These are phyloP conservation scores for Trametes cubensis DNA, from an alignment of 768 basidiomycete genomes.

Conservation along the genomic window DNA sequence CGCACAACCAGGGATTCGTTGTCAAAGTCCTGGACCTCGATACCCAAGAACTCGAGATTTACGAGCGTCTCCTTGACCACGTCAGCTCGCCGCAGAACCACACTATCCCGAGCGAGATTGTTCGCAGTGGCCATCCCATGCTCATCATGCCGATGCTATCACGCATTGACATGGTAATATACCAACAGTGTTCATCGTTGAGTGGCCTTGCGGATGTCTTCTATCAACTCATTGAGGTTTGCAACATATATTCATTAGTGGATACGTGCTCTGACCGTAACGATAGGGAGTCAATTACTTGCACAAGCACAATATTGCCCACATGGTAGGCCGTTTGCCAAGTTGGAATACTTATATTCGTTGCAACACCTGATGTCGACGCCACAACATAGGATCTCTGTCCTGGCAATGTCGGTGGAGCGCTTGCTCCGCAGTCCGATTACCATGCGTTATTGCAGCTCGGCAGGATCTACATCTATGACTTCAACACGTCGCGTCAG, in stretches of 20 bases:
- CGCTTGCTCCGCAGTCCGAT: background rate
- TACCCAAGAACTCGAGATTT: background rate
- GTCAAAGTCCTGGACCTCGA: background rate
- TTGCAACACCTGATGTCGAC: background rate
- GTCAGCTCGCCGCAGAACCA: background rate
- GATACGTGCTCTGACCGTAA: background rate
- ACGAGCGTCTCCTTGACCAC: background rate
- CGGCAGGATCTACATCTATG: background rate
- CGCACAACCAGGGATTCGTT: too few species aligned
- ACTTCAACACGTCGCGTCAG: background rate
- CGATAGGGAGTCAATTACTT: background rate
- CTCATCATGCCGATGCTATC: background rate
- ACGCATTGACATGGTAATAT: background rate
- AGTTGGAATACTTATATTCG: background rate
- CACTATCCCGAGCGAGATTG: constrained; percentile 1
- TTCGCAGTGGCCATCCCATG: background rate
- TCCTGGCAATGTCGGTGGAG: background rate
- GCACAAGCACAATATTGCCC: background rate
- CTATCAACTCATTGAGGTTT: background rate
- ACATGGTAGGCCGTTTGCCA: background rate
- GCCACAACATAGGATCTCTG: background rate
- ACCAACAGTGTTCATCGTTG: background rate
- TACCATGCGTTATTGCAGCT: background rate
- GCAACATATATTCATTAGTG: background rate
- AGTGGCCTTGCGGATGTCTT: background rate